A percentile compares a stretch with the other conserved stretches of the same genome.
Conservation (phyloP, 371 early-diverging fungal genomes). For the Apophysomyces sp. region DNA sequence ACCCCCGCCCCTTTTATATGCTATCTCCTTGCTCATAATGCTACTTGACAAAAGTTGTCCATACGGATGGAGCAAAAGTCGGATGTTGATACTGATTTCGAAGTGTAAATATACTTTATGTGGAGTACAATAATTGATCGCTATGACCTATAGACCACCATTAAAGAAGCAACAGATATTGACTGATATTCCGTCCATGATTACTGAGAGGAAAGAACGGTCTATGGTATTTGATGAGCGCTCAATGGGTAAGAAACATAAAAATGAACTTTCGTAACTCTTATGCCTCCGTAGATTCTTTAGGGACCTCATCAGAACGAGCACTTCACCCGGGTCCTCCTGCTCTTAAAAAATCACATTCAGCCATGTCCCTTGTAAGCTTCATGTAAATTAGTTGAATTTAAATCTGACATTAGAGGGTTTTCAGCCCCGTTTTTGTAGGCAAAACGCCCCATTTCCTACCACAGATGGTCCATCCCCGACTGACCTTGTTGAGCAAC, state of each 20-base stretch:
- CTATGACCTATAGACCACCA: slow-evolving; percentile 38
- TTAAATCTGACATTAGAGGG: neutral
- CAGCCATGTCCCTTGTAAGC: slow-evolving; percentile 26
- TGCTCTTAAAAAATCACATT: slow-evolving; percentile 21
- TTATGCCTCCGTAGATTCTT: neutral
- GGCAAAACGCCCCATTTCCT: slow-evolving; percentile 19
- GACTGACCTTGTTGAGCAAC: slow-evolving; percentile 30
- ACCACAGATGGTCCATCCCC: slow-evolving; percentile 30
- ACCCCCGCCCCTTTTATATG: neutral
- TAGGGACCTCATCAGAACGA: neutral
- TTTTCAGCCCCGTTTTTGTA: slow-evolving; percentile 20
- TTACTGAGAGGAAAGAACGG: slow-evolving; percentile 39
- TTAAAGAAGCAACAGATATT: slow-evolving; percentile 39
- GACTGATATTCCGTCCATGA: slow-evolving; percentile 39
- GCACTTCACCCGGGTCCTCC: neutral
- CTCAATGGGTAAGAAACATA: slow-evolving; percentile 15
- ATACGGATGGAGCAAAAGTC: slow-evolving; percentile 34
- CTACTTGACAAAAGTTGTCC: slow-evolving; percentile 22
- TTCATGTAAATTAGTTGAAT: neutral
- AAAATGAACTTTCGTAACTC: neutral
- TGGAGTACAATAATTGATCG: too few species aligned
- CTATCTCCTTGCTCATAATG: neutral
- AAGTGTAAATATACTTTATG: slow-evolving; percentile 23
- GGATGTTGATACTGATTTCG: slow-evolving; percentile 18
- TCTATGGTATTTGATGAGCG: slow-evolving; percentile 45